These are phyloP conservation scores for Suillus ampliporus DNA, from an alignment of 768 basidiomycete genomes.

Conservation along the genomic window DNA sequence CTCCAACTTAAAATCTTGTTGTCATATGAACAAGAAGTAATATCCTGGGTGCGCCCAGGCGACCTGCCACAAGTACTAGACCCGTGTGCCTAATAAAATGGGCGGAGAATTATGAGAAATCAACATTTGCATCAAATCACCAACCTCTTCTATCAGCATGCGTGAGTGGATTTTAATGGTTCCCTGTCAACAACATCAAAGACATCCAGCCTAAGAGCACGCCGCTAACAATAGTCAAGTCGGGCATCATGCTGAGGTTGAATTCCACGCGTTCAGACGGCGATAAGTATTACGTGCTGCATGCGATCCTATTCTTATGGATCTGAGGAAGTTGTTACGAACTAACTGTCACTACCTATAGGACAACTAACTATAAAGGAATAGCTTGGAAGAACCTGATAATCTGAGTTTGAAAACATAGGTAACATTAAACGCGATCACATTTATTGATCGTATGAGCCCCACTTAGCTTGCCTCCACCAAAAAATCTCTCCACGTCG, in stretches of 20 bases:
- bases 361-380: not conserved
- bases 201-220: slow-evolving; percentile 94
- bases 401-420: slow-evolving; percentile 6
- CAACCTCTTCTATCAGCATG: slow-evolving; percentile 73
- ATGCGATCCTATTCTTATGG: slow-evolving; percentile 99
- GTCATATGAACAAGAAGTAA: slow-evolving; percentile 96
- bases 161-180: slow-evolving; percentile 64
- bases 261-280: not conserved
- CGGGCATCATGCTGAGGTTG: slow-evolving; percentile 93
- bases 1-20: slow-evolving; percentile 99
- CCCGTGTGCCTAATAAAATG: slow-evolving; percentile 76
- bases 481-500: not conserved
- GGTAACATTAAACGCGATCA: not conserved
- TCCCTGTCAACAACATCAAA: slow-evolving; percentile 94
- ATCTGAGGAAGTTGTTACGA: not conserved
- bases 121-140: slow-evolving; percentile 21
- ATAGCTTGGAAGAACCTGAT: not conserved
- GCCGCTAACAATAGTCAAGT: slow-evolving; percentile 96
- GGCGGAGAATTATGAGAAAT: not conserved
- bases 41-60: slow-evolving; percentile 97
- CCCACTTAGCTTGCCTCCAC: not conserved
- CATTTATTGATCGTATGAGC: not conserved
- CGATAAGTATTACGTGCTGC: not conserved
- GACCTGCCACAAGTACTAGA: slow-evolving; percentile 89
- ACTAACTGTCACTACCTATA: not conserved